These are phyloP conservation scores for Penicillium flavigenum DNA, from an alignment of 495 filamentous ascomycete species.

Conservation along the genomic window DNA sequence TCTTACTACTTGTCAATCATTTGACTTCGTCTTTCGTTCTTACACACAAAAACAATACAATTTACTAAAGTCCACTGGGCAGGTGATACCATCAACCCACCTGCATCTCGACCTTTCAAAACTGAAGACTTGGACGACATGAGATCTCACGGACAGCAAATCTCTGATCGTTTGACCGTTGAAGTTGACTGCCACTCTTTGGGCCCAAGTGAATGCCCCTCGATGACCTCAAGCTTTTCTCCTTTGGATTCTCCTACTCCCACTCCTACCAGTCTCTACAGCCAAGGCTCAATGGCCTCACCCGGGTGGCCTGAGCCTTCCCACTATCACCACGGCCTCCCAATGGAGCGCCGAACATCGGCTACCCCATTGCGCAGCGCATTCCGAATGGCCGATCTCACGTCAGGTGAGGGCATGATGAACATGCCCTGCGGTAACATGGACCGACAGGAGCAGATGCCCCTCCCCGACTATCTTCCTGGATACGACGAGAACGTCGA, in stretches of 20 bases:
- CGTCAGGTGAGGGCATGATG: conserved; percentile 39
- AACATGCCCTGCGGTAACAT: conserved; percentile 36
- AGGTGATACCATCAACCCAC: conserved; percentile 35
- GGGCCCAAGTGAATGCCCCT: conserved; percentile 48
- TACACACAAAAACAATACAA: background rate
- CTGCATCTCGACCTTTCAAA: conserved; percentile 27
- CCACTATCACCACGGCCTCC: conserved; percentile 31
- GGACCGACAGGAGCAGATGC: conserved; percentile 42
- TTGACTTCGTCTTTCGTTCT: conserved; percentile 3
- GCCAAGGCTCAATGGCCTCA: conserved; percentile 43
- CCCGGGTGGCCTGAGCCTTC: conserved; percentile 44
- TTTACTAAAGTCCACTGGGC: conserved; percentile 21
- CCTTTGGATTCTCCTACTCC: conserved; percentile 47
- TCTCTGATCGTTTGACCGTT: conserved; percentile 44
- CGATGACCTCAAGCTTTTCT: conserved; percentile 48
- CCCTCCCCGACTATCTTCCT: conserved; percentile 41
- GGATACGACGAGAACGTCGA: conserved; percentile 48
- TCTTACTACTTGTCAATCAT: background rate
- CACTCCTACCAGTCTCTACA: conserved; percentile 47
- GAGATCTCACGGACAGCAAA: conserved; percentile 41
- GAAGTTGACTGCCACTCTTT: conserved; percentile 46
- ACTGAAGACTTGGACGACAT: conserved; percentile 39
- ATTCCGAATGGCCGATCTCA: conserved; percentile 40
- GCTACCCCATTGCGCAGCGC: conserved; percentile 41
- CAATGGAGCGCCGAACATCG: conserved; percentile 38